phyloP scores from a whole-genome alignment of 768 basidiomycete species.

The Phallus indusiatus region DNA sequence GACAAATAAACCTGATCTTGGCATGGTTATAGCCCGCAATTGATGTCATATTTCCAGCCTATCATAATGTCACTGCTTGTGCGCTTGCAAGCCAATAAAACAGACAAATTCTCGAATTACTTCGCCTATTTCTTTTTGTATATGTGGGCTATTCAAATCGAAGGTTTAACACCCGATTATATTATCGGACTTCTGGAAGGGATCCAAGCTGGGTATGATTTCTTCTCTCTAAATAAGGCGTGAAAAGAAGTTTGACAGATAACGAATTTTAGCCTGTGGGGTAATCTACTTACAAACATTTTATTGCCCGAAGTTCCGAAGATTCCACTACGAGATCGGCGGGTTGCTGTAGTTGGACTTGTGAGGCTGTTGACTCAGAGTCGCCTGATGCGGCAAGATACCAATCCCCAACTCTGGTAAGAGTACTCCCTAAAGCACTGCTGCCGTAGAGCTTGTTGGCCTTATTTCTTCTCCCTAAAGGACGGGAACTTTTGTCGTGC shows the following conservation, averaged over 20 bases:
- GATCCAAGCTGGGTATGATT: conserved; percentile 72
- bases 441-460: neutral
- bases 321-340: conserved; percentile 74
- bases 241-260: conserved; percentile 9
- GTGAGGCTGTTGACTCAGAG: conserved; percentile 73
- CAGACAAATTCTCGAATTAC: conserved; percentile 76
- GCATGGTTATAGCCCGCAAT: conserved; percentile 35
- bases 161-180: conserved; percentile 70
- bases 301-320: conserved; percentile 75
- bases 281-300: conserved; percentile 66
- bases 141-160: conserved; percentile 62
- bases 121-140: conserved; percentile 75
- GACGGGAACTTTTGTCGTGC: conserved; percentile 57
- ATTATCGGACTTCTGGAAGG: conserved; percentile 70
- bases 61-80: conserved; percentile 65
- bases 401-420: conserved; percentile 58
- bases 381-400: conserved; percentile 54
- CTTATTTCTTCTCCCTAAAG: conserved; percentile 32
- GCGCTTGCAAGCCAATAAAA: conserved; percentile 81
- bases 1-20: neutral
- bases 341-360: conserved; percentile 73
- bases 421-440: conserved; percentile 9
- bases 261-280: conserved; percentile 52
- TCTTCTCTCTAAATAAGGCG: neutral
- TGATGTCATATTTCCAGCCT: conserved; percentile 67